phyloP scores from a whole-genome alignment of 805 yeast species.

The Pichia membranifaciens region DNA sequence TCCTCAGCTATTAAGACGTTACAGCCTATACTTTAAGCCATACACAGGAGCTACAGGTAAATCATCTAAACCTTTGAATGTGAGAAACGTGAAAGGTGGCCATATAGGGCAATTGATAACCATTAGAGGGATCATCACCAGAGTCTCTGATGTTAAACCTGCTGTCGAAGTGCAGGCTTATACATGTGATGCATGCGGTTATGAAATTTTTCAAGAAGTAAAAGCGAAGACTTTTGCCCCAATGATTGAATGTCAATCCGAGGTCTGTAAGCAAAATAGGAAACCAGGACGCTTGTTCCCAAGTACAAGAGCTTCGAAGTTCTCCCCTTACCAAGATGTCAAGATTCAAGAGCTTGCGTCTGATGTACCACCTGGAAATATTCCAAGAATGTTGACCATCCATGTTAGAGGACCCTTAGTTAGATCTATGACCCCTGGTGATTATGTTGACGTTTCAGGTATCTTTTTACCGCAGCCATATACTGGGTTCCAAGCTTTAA shows the following conservation, averaged over 20 bases:
- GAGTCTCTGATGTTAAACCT: slow-evolving; percentile 96
- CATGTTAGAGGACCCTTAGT: slow-evolving; percentile 92
- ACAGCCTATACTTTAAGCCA: slow-evolving; percentile 82
- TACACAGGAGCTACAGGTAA: slow-evolving; percentile 38
- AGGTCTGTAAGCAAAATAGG: slow-evolving; percentile 70
- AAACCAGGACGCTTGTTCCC: slow-evolving; percentile 85
- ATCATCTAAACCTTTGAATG: slow-evolving; percentile 62
- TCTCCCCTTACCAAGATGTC: slow-evolving; percentile 91
- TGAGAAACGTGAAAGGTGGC: slow-evolving; percentile 81
- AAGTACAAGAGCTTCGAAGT: slow-evolving; percentile 94
- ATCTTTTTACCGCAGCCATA: slow-evolving; percentile 91
- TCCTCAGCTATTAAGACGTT: slow-evolving; percentile 78
- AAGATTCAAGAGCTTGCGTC: slow-evolving; percentile 89
- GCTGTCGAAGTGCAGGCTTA: slow-evolving; percentile 86
- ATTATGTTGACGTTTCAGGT: slow-evolving; percentile 88
- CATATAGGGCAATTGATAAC: slow-evolving; percentile 84
- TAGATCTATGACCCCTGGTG: slow-evolving; percentile 87
- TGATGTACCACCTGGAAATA: slow-evolving; percentile 97
- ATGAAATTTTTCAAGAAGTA: slow-evolving; percentile 94
- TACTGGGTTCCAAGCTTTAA: slow-evolving; percentile 88
- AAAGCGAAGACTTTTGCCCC: slow-evolving; percentile 80
- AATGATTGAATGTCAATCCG: slow-evolving; percentile 78
- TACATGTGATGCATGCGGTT: slow-evolving; percentile 96
- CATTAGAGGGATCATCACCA: slow-evolving; percentile 87
- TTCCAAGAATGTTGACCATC: slow-evolving; percentile 79